Base-by-base conservation (phyloP, 768 basidiomycete genomes). In the Calvatia gigantea region DNA sequence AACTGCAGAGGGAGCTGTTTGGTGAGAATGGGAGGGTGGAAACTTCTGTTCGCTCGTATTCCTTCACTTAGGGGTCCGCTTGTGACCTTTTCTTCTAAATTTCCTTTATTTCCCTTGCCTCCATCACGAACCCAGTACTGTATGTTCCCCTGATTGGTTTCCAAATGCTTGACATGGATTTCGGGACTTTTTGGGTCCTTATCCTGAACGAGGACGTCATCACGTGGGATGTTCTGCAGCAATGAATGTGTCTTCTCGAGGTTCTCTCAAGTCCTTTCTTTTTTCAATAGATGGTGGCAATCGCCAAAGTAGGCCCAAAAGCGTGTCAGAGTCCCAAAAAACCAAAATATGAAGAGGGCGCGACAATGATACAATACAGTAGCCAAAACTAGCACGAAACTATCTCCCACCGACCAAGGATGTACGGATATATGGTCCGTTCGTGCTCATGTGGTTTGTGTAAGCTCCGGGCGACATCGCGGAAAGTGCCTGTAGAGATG, bases 391-490 rank as follows among this genome's bases (percentile, higher is more conserved):
- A 71, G 63, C 19, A 42, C 19, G 59, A 60, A 49, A 60, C 60
- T 58, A 81, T 62, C 82, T 73, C 35, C 73, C 71, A 49, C 78
- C 77, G 39, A 83, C 83, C 51, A 87, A 75, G 58, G 83, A 73
- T 39, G 84, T 77, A 58, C 87, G 80, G 72, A 88, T 75, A 64
- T 85, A 89, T 15, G 83, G 82, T 29, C 83, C 85, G 63, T 80
- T 85, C 14, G 70, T 65, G 6, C 73, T 70, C 77, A 88, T 56
- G 12, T 56, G 54, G 17, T 56, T 56, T 6, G 54, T 23, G 27
- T 86, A 88, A 41, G 82, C 75, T 53, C 82, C 73, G 37, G 79
- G 70, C 9, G 78, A 75, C 56, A 83, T 68, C 17, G 77, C 69
- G 25, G 78, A 73, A 35, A 78, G 75, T 52, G 56, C 69, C 66